Evolutionary conservation across 2,329 filamentous ascomycete species (phyloP).

Genomic region (Phoma sp.): DNA sequence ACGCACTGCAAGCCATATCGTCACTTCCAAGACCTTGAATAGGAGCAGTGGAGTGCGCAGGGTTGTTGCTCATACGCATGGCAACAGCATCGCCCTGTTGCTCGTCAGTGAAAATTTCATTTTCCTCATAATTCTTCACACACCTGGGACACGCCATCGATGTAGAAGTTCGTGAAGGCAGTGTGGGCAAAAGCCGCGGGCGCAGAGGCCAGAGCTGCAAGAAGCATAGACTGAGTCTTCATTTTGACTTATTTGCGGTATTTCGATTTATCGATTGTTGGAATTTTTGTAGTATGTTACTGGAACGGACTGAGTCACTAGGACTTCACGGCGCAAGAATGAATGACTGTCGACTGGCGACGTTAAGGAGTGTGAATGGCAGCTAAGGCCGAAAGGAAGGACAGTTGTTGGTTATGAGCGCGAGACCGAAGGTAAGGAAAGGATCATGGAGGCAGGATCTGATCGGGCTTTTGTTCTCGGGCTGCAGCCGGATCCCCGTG

Average conservation of each 20-base stretch:
- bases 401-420: constrained; percentile 37
- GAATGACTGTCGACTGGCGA: constrained; percentile 48
- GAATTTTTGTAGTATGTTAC: constrained; percentile 27
- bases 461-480: constrained; percentile 33
- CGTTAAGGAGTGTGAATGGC: constrained; percentile 42
- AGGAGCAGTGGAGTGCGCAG: constrained; percentile 61
- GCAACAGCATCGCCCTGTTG: constrained; percentile 71
- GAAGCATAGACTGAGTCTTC: constrained; percentile 43
- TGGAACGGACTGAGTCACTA: constrained; percentile 40
- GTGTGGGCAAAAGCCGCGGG: constrained; percentile 45
- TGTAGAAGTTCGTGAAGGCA: constrained; percentile 44
- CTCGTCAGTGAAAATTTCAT: constrained; percentile 27
- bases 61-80: constrained; percentile 68
- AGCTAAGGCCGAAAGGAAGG: constrained; percentile 39
- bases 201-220: constrained; percentile 41
- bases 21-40: constrained; percentile 62
- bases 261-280: constrained; percentile 3
- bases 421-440: constrained; percentile 33
- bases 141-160: constrained; percentile 41
- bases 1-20: constrained; percentile 74
- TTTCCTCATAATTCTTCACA: not conserved
- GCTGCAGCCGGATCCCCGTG: constrained; percentile 17
- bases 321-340: constrained; percentile 37
- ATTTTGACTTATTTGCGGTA: constrained; percentile 26
- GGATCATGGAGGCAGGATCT: constrained; percentile 18